Percentiles rank a stretch among this genome's conserved stretches.
Evolutionary conservation across 345 rosid genomes (phyloP).

Genomic region (Citrus unshiu): DNA sequence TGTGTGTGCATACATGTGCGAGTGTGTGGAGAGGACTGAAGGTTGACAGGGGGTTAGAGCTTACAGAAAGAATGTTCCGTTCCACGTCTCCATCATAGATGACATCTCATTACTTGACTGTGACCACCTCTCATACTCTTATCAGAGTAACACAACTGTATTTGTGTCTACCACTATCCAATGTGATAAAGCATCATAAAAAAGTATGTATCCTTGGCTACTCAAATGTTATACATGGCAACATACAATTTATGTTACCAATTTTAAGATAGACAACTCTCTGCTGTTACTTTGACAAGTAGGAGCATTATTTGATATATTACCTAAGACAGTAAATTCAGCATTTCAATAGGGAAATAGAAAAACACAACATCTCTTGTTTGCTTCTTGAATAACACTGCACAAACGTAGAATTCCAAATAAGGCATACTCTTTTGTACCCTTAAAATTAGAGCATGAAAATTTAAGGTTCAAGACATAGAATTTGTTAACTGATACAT

Average conservation of each 20-base stretch:
- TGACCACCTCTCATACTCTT: background rate
- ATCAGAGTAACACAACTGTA: background rate
- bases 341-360: background rate
- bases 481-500: background rate
- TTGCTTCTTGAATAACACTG: conserved; percentile 1
- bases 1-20: too few relatives aligned
- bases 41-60: background rate
- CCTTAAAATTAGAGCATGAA: background rate
- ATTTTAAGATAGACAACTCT: background rate
- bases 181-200: background rate
- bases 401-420: background rate
- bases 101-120: background rate
- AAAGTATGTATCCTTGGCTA: background rate
- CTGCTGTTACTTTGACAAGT: background rate
- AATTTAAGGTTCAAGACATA: background rate
- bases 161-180: background rate
- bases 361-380: background rate
- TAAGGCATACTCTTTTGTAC: background rate
- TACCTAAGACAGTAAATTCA: background rate
- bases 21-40: background rate
- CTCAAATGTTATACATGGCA: background rate
- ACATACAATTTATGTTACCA: background rate
- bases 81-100: background rate
- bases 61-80: background rate
- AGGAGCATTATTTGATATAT: background rate